Evolutionary conservation across 257 asterid species (phyloP).

Genomic region (Przewalskia tangutica): DNA sequence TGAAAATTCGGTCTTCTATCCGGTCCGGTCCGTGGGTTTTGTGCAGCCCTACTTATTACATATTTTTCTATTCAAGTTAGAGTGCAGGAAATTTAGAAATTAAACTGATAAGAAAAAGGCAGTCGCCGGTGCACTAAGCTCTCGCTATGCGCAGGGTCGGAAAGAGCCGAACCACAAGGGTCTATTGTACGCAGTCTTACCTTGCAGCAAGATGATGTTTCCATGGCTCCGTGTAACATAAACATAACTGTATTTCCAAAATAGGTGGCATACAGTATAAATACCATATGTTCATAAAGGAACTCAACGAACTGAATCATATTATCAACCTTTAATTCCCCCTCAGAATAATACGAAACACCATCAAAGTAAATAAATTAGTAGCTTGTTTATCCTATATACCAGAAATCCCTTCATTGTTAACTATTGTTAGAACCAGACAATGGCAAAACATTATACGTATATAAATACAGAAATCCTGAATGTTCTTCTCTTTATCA

Average conservation of each 20-base stretch:
- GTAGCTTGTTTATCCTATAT: not conserved
- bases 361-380: not conserved
- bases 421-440: not conserved
- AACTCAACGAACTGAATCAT: not conserved
- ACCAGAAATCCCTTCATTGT: not conserved
- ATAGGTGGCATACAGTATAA: not conserved
- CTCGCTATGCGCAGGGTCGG: too few relatives aligned
- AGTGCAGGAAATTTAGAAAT: too few relatives aligned
- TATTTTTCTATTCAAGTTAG: too few relatives aligned
- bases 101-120: too few relatives aligned
- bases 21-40: too few relatives aligned
- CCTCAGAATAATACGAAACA: not conserved
- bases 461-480: not conserved
- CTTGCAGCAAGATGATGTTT: too few relatives aligned
- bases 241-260: not conserved
- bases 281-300: not conserved
- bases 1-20: too few relatives aligned
- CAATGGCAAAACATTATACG: not conserved
- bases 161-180: too few relatives aligned
- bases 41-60: too few relatives aligned
- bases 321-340: not conserved
- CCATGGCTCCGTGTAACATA: not conserved
- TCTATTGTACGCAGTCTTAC: too few relatives aligned
- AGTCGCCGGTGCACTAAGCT: too few relatives aligned
- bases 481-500: not conserved